phyloP scores from a whole-genome alignment of 768 basidiomycete species.

The Gymnopilus dilepis region DNA sequence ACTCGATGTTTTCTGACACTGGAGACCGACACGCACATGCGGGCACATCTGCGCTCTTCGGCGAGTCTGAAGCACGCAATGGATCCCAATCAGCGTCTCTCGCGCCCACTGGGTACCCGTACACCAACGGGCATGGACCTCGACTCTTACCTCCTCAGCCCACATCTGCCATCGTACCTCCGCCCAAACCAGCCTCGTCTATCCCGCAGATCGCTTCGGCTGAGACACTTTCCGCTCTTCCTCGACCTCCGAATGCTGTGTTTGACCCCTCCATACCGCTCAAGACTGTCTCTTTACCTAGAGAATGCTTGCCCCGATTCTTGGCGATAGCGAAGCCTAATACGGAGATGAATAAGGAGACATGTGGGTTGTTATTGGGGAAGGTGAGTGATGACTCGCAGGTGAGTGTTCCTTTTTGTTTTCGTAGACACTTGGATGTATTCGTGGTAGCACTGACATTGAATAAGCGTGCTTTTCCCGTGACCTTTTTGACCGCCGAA shows the following conservation, averaged over 20 bases:
- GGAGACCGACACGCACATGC: conserved; percentile 36
- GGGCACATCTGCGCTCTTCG: conserved; percentile 51
- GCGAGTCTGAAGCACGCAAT: conserved; percentile 31
- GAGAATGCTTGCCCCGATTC: conserved; percentile 77
- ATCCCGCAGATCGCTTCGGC: conserved; percentile 11
- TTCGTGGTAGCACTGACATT: no score
- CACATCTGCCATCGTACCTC: neutral
- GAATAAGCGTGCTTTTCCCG: no score
- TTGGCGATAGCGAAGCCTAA: conserved; percentile 78
- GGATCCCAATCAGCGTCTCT: neutral
- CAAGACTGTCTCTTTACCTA: conserved; percentile 71
- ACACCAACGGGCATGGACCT: neutral
- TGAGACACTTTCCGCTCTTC: conserved; percentile 24
- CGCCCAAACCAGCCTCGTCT: neutral
- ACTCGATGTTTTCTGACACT: conserved; percentile 68
- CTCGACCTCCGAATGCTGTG: conserved; percentile 22
- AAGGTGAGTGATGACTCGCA: conserved; percentile 26
- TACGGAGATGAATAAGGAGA: conserved; percentile 80
- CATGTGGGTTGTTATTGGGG: conserved; percentile 87
- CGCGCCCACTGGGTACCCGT: neutral
- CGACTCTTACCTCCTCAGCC: neutral
- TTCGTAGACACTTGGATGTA: no score
- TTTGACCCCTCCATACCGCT: conserved; percentile 45
- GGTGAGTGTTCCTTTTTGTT: no score
- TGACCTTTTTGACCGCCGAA: no score